A percentile compares a stretch with the other conserved stretches of the same genome.
phyloP scores from a whole-genome alignment of 2,329 filamentous ascomycete genomes.

The Dactylellina parvicollis region DNA sequence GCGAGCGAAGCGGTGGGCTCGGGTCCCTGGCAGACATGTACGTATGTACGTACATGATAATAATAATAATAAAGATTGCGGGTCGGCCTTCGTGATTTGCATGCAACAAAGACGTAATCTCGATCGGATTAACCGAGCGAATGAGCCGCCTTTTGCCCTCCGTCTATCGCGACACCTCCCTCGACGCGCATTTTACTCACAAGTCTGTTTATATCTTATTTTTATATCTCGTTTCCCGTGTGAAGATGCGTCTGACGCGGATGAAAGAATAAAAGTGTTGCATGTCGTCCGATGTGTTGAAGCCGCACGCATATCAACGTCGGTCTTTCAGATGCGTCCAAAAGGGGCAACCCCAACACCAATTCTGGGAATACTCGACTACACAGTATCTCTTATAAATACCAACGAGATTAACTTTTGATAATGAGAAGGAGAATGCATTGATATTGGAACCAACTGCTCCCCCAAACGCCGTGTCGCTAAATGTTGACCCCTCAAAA shows the following conservation, averaged over 20 bases:
- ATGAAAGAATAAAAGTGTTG: background rate
- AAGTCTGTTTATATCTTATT: no score
- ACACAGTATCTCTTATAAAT: no score
- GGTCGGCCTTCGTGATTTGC: conserved; percentile 23
- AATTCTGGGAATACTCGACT: no score
- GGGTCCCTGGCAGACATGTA: conserved; percentile 17
- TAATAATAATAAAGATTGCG: background rate
- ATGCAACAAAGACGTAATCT: conserved; percentile 35
- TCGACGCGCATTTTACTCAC: background rate
- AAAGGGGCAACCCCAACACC: background rate
- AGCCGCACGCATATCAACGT: background rate
- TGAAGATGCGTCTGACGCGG: background rate
- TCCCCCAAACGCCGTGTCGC: no score
- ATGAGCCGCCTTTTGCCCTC: conserved; percentile 1
- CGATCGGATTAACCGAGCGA: conserved; percentile 28
- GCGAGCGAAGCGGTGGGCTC: background rate
- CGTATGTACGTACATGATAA: background rate
- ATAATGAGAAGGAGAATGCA: no score
- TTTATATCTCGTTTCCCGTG: background rate
- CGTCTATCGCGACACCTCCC: conserved; percentile 1
- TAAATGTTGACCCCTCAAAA: no score
- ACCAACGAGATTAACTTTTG: no score
- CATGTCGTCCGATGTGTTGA: conserved; percentile 19
- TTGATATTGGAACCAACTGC: no score
- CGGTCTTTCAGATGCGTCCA: background rate